phyloP scores from a whole-genome alignment of 192 early-diverging fungal genomes.

The Pilaira anomala region DNA sequence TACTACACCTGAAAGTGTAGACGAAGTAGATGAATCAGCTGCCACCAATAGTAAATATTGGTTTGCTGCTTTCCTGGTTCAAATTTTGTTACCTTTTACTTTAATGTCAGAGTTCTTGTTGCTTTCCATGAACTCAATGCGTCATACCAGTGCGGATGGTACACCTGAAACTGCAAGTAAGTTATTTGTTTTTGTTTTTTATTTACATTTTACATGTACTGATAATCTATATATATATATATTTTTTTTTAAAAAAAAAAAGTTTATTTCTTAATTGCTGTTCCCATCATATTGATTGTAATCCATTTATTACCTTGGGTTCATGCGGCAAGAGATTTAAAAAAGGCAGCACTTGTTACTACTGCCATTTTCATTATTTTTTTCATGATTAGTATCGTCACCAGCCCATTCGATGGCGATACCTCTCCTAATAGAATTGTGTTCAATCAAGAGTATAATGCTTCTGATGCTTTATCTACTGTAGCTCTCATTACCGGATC shows the following conservation, averaged over 20 bases:
- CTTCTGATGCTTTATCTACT: constrained; percentile 23
- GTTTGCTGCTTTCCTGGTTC: constrained; percentile 19
- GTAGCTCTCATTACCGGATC: constrained; percentile 39
- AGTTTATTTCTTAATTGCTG: constrained; percentile 43
- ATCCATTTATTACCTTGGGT: constrained; percentile 47
- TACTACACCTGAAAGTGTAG: constrained; percentile 16
- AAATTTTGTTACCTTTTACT: constrained; percentile 28
- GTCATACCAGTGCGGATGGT: constrained; percentile 51
- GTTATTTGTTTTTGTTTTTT: background rate
- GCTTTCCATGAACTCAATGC: constrained; percentile 41
- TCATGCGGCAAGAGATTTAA: constrained; percentile 38
- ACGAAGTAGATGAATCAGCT: background rate
- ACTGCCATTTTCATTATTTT: constrained; percentile 30
- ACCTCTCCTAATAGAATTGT: constrained; percentile 45
- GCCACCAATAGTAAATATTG: background rate
- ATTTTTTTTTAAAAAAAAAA: too few relatives aligned
- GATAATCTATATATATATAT: background rate
- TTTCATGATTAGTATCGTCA: constrained; percentile 30
- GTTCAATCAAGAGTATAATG: constrained; percentile 44
- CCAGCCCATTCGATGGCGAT: constrained; percentile 36
- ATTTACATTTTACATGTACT: background rate
- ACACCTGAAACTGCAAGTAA: constrained; percentile 48
- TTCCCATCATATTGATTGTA: constrained; percentile 35
- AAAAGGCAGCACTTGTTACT: constrained; percentile 13
- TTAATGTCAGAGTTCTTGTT: constrained; percentile 43